Evolutionary conservation across 2,329 filamentous ascomycete species (phyloP).

Genomic region (Cercospora brassicicola): DNA sequence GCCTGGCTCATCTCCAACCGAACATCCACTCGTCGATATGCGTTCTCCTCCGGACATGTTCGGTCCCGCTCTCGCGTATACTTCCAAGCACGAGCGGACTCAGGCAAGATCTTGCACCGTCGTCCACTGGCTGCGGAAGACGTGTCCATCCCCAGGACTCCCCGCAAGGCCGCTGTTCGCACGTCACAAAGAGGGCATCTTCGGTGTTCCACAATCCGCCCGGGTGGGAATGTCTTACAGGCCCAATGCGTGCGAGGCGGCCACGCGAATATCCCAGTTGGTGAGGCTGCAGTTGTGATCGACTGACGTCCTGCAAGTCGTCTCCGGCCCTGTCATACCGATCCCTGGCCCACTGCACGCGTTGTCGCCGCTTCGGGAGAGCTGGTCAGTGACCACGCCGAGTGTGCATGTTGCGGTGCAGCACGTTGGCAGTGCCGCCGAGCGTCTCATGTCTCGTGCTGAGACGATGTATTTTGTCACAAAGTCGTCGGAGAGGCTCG

Average conservation of each 20-base stretch:
- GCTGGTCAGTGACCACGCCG: not conserved
- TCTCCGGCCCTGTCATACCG: not conserved
- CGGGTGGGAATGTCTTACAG: not conserved
- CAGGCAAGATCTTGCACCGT: not conserved
- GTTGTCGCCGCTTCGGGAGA: not conserved
- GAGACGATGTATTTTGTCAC: not conserved
- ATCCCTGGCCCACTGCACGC: not conserved
- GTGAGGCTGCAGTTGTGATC: not conserved
- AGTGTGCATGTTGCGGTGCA: not conserved
- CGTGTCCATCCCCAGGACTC: not conserved
- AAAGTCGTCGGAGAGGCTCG: constrained; percentile 3
- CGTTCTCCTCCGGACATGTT: not conserved
- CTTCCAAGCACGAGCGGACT: not conserved
- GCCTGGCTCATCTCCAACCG: not conserved
- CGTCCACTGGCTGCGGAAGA: not conserved
- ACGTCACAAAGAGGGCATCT: not conserved
- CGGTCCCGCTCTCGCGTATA: not conserved
- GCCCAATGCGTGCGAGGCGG: not conserved
- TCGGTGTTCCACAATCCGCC: not conserved
- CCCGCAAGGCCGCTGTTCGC: not conserved
- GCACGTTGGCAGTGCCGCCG: not conserved
- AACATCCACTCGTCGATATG: not conserved
- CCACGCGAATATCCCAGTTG: not conserved
- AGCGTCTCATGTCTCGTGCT: not conserved
- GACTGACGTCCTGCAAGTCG: not conserved